These are phyloP conservation scores for Pestalotiopsis sp. DNA, from an alignment of 2,329 filamentous ascomycete genomes.

Conservation along the genomic window DNA sequence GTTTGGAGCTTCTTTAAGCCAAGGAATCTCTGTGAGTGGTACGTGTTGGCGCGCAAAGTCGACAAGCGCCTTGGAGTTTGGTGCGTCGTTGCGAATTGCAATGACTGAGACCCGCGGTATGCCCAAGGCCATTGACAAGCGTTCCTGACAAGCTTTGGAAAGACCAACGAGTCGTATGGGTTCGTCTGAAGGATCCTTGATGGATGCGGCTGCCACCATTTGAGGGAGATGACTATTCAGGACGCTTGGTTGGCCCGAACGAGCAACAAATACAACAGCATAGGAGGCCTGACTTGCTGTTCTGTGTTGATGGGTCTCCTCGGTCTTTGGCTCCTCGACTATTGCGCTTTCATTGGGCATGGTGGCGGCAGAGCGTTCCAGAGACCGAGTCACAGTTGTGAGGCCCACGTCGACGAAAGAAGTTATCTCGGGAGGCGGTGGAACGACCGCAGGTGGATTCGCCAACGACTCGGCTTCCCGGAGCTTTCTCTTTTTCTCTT, in stretches of 20 bases:
- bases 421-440: constrained; percentile 54
- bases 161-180: constrained; percentile 64
- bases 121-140: constrained; percentile 58
- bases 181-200: constrained; percentile 36
- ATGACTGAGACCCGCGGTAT: constrained; percentile 68
- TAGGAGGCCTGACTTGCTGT: constrained; percentile 35
- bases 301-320: not conserved
- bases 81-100: constrained; percentile 58
- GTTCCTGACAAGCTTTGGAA: constrained; percentile 60
- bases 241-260: constrained; percentile 57
- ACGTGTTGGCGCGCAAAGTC: constrained; percentile 59
- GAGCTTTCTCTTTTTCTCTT: constrained; percentile 55
- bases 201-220: constrained; percentile 54
- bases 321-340: not conserved
- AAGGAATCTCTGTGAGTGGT: constrained; percentile 52
- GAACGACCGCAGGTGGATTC: constrained; percentile 21
- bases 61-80: constrained; percentile 58
- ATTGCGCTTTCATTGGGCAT: not conserved
- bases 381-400: constrained; percentile 61
- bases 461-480: constrained; percentile 26
- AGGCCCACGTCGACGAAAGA: constrained; percentile 66
- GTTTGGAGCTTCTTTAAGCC: constrained; percentile 52
- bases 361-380: constrained; percentile 45
- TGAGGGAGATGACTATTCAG: constrained; percentile 64
- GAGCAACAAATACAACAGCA: constrained; percentile 59